Percentiles rank a stretch among this genome's conserved stretches.
Conservation (phyloP, 2,329 filamentous ascomycete genomes). For the Gremmenia infestans region DNA sequence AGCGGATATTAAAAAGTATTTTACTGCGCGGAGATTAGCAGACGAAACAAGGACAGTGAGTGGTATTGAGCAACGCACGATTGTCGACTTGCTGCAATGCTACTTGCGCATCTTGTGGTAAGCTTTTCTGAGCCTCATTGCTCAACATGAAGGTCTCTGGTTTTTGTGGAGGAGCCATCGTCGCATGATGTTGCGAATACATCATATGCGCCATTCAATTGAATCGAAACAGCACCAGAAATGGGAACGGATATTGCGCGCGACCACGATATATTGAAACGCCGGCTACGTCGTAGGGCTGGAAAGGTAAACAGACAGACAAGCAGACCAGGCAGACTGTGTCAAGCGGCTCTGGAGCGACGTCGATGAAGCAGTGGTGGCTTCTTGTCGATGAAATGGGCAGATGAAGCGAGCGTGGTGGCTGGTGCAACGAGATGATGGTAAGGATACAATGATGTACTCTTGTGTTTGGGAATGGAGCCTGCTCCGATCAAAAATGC, state of each 20-base stretch:
- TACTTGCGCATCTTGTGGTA: slow-evolving; percentile 94
- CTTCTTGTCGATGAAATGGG: slow-evolving; percentile 18
- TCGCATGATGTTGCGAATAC: slow-evolving; percentile 72
- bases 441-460: slow-evolving; percentile 14
- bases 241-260: slow-evolving; percentile 17
- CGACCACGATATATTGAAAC: slow-evolving; percentile 27
- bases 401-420: slow-evolving; percentile 29
- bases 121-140: slow-evolving; percentile 90
- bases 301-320: slow-evolving; percentile 9
- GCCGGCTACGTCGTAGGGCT: slow-evolving; percentile 19
- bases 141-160: slow-evolving; percentile 99
- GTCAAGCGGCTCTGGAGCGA: slow-evolving; percentile 19
- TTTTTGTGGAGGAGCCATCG: slow-evolving; percentile 90
- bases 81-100: slow-evolving; percentile 98
- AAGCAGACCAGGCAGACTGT: slow-evolving; percentile 9
- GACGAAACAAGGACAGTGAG: slow-evolving; percentile 15
- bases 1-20: slow-evolving; percentile 98
- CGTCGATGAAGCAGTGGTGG: slow-evolving; percentile 28
- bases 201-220: slow-evolving; percentile 44
- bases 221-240: slow-evolving; percentile 26
- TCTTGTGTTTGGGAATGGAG: slow-evolving; percentile 22
- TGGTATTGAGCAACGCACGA: slow-evolving; percentile 54
- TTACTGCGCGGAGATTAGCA: slow-evolving; percentile 55
- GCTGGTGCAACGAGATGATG: slow-evolving; percentile 10
- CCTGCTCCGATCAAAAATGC: slow-evolving; percentile 32